phyloP scores from a whole-genome alignment of 257 asterid genomes.

The Misopates orontium region DNA sequence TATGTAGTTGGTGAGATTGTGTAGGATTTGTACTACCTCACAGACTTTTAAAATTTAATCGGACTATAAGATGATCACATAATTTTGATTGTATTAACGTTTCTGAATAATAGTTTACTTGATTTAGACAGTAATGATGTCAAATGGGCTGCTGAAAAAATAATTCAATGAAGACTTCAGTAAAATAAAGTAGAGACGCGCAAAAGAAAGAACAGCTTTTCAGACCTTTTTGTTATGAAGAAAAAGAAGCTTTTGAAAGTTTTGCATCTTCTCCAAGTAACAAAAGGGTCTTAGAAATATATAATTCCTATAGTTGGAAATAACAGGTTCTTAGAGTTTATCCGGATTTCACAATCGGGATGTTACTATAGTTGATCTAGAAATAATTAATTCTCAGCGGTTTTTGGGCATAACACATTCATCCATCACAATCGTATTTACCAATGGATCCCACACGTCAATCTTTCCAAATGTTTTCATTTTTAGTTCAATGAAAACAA shows the following conservation, averaged over 20 bases:
- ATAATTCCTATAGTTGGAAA: slow-evolving; percentile 10
- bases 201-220: slow-evolving; percentile 14
- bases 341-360: no score
- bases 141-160: not conserved
- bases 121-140: not conserved
- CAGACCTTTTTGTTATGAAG: not conserved
- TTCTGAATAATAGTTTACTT: not conserved
- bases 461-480: no score
- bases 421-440: no score
- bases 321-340: not conserved
- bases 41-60: not conserved
- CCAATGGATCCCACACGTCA: no score
- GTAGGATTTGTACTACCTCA: not conserved
- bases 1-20: not conserved
- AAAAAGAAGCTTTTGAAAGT: slow-evolving; percentile 18
- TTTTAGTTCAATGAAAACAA: no score
- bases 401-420: no score
- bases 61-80: no score
- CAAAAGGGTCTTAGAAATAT: no score
- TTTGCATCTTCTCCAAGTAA: not conserved
- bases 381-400: no score
- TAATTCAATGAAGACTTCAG: not conserved
- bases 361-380: no score
- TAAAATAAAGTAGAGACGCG: not conserved
- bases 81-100: no score